These are phyloP conservation scores for Phialemoniopsis sp. DNA, from an alignment of 2,329 filamentous ascomycete species.

Conservation along the genomic window DNA sequence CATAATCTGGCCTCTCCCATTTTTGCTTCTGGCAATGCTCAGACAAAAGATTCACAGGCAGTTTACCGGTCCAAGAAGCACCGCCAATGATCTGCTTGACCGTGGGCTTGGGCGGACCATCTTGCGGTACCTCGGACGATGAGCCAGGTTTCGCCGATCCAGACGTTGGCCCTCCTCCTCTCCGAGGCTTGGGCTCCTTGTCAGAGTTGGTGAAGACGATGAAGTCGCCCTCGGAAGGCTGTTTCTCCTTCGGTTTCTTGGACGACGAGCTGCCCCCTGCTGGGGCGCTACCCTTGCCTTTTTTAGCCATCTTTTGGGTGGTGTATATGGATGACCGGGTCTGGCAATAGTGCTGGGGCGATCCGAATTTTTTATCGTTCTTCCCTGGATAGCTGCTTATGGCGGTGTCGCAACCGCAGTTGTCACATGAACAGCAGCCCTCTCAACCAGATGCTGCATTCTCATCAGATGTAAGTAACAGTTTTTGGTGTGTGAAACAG, in stretches of 20 bases:
- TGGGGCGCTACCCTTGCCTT: slow-evolving; percentile 45
- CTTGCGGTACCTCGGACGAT: slow-evolving; percentile 17
- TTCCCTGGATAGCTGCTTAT: no score
- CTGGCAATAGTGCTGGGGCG: no score
- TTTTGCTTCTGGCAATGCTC: slow-evolving; percentile 95
- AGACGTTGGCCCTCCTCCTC: slow-evolving; percentile 4
- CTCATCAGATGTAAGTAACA: no score
- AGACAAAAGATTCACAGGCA: slow-evolving; percentile 87
- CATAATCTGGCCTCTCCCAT: slow-evolving; percentile 93
- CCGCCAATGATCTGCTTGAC: slow-evolving; percentile 85
- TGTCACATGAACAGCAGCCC: no score
- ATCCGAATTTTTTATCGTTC: no score
- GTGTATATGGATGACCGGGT: neutral
- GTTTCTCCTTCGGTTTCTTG: slow-evolving; percentile 20
- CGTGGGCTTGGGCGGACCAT: slow-evolving; percentile 54
- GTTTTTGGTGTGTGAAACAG: no score
- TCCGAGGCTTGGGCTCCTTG: slow-evolving; percentile 32
- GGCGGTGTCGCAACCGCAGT: no score
- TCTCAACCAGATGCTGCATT: no score
- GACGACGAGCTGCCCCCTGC: slow-evolving; percentile 21
- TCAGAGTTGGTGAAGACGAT: slow-evolving; percentile 56
- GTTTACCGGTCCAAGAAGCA: slow-evolving; percentile 93
- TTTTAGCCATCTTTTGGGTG: slow-evolving; percentile 39
- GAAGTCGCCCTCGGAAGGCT: slow-evolving; percentile 43
- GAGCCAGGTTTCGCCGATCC: neutral